Evolutionary conservation across 2,329 filamentous ascomycete species (phyloP).

Genomic region (Fusarium sublunatum): DNA sequence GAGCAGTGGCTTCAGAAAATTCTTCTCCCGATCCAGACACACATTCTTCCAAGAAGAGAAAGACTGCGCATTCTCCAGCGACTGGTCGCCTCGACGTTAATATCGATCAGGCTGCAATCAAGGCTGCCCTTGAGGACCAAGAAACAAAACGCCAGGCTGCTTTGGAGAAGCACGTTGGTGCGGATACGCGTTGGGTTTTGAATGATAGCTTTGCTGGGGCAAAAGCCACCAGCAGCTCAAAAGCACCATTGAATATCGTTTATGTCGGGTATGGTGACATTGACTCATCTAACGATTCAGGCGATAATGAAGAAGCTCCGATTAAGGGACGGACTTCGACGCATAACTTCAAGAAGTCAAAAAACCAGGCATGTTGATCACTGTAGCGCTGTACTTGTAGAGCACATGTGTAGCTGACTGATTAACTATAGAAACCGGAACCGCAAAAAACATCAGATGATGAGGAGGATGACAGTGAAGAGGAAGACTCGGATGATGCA

Average conservation of each 20-base stretch:
- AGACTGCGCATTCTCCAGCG: slow-evolving; percentile 54
- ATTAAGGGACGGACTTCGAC: slow-evolving; percentile 53
- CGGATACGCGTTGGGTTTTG: slow-evolving; percentile 82
- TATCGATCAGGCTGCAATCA: slow-evolving; percentile 69
- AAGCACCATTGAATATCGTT: slow-evolving; percentile 66
- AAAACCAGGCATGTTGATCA: slow-evolving; percentile 46
- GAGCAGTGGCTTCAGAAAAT: slow-evolving; percentile 74
- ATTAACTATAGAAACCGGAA: slow-evolving; percentile 31
- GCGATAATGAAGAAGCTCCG: slow-evolving; percentile 50
- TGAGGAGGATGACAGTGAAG: slow-evolving; percentile 43
- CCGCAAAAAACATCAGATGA: slow-evolving; percentile 27
- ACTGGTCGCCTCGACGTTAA: slow-evolving; percentile 53
- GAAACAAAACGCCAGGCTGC: slow-evolving; percentile 72
- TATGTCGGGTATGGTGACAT: slow-evolving; percentile 66
- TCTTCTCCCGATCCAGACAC: slow-evolving; percentile 61
- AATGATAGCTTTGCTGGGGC: slow-evolving; percentile 56
- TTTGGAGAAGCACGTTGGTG: slow-evolving; percentile 70
- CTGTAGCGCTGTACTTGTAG: not conserved
- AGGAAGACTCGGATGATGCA: slow-evolving; percentile 43
- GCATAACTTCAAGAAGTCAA: slow-evolving; percentile 45
- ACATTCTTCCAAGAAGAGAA: slow-evolving; percentile 72
- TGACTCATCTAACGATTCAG: slow-evolving; percentile 55
- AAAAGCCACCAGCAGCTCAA: slow-evolving; percentile 46
- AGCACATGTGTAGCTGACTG: slow-evolving; percentile 15
- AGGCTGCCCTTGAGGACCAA: slow-evolving; percentile 73